Base-by-base conservation (phyloP, 805 yeast species). In the Metschnikowia kunwiensis region DNA sequence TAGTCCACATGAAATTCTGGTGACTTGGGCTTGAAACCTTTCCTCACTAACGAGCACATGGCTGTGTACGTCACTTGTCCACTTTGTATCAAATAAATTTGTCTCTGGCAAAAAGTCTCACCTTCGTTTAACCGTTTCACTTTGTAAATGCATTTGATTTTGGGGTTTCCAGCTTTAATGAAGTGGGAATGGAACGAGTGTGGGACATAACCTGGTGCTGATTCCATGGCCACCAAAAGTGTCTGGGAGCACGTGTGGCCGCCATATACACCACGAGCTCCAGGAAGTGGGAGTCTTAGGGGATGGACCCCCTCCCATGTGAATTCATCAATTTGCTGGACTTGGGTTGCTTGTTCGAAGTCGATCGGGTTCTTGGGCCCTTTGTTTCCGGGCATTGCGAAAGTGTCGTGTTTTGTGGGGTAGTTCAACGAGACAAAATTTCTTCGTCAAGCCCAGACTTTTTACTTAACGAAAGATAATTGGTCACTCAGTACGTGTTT, bases 191-290 rank as follows among this genome's bases (percentile, higher is more conserved):
- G 88, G 38, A 79, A 59, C 8, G 86, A 74, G 22, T 74, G 69
- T 1, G 88, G 87, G 5, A 77, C 65, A 21, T 50, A 55, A 18
- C 47, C 46, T 15, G 51, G 62, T 1, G 69, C 60, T 6, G 78
- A 72, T 32, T 70, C 65, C 22, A 80, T 61, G 2, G 82, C 79
- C 5, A 85, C 86, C 40, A 73, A 55, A 3, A 81, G 57, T 2
- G 86, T 64, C 48, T 82, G 88, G 0, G 85, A 84, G 12, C 79
- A 77, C 27, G 77, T 60, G 13, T 80, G 77, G 7, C 89, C 88
- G 2, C 88, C 88, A 60, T 80, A 82, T 0, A 81, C 75, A 2
- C 86, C 86, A 28, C 81, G 61, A 2, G 84, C 82, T 0, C 76
- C 72, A 3, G 45, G 36, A 8, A 65, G 34, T 0, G 72, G 72